These are phyloP conservation scores for Ceratobasidium sp. DNA, from an alignment of 1,284 basidiomycete genomes.

Conservation along the genomic window DNA sequence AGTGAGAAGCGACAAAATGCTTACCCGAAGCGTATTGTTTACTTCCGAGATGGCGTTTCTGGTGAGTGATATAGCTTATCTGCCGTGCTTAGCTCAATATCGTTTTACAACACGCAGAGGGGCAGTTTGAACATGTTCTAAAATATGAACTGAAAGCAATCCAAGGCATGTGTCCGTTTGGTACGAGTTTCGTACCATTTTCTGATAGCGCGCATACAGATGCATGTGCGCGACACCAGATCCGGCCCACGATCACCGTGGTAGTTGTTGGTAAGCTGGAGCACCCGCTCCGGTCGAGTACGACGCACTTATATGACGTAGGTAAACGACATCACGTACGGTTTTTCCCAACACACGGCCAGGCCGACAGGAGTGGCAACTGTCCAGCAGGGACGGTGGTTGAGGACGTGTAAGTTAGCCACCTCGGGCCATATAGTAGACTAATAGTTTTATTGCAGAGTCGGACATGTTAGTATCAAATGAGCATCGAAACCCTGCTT, in stretches of 20 bases:
- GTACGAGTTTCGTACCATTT: neutral
- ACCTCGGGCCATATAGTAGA: neutral
- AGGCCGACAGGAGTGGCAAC: conserved; percentile 63
- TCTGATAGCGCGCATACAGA: conserved; percentile 7
- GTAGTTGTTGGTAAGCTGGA: conserved; percentile 48
- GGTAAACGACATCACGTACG: conserved; percentile 54
- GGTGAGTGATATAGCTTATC: neutral
- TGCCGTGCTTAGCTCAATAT: conserved; percentile 2
- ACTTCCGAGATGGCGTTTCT: conserved; percentile 48
- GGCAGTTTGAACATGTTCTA: conserved; percentile 39
- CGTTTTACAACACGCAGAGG: conserved; percentile 22
- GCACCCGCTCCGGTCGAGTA: neutral
- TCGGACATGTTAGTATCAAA: conserved; percentile 55
- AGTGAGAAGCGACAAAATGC: conserved; percentile 41
- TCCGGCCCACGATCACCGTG: conserved; percentile 48
- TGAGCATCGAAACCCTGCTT: conserved; percentile 45
- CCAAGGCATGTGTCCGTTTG: conserved; percentile 61
- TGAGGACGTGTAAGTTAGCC: conserved; percentile 51
- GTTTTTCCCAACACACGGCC: conserved; percentile 71
- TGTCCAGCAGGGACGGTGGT: conserved; percentile 68
- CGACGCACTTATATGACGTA: neutral
- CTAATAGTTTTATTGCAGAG: conserved; percentile 1
- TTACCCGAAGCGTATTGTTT: conserved; percentile 45
- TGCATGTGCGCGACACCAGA: conserved; percentile 44
- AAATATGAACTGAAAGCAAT: conserved; percentile 52